Evolutionary conservation across 768 basidiomycete species (phyloP), one percentile per base, ranked within the genome.

Genomic region (Lentinula guzmanii): DNA sequence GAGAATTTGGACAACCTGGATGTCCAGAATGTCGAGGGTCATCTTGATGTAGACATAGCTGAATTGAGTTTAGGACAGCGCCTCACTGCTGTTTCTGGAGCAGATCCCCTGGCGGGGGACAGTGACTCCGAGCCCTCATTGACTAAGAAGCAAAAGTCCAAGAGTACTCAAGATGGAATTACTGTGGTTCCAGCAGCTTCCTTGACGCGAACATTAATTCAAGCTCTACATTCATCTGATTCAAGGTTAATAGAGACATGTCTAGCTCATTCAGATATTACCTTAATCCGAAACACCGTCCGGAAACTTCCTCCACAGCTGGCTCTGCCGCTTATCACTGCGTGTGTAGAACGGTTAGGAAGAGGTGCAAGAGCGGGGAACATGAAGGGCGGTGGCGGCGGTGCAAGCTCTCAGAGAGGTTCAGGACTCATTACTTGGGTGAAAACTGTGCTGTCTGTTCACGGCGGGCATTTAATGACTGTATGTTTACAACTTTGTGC

Each of bases 191-290:
- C 95, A 41, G 86, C 93, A 1, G 86, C 88, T 65, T 95, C 96
- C 0, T 82, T 98, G 62, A 93, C 96, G 31, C 88, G 94, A 60
- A 95, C 96, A 31, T 81, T 99, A 53, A 91, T 96, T 61, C 97
- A 99, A 75, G 96, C 97, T 0, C 76, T 99, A 31, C 97, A 99
- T 71, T 98, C 97, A 1, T 89, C 91, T 18, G 97, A 99, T 77
- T 83, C 90, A 2, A 84, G 85, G 9, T 77, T 98, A 41, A 76
- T 98, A 62, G 93, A 97, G 70, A 89, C 89, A 28, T 96, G 95
- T 74, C 75, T 96, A 34, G 77, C 85, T 1, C 91, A 98, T 73
- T 90, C 93, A 16, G 88, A 95, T 67, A 77, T 82, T n/a, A 72
- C 77, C 2, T 77, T 99, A 52, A 90, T 99, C 62, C 82, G 86